phyloP scores from a whole-genome alignment of 2,329 filamentous ascomycete genomes.

The Colletotrichum echinochloae region DNA sequence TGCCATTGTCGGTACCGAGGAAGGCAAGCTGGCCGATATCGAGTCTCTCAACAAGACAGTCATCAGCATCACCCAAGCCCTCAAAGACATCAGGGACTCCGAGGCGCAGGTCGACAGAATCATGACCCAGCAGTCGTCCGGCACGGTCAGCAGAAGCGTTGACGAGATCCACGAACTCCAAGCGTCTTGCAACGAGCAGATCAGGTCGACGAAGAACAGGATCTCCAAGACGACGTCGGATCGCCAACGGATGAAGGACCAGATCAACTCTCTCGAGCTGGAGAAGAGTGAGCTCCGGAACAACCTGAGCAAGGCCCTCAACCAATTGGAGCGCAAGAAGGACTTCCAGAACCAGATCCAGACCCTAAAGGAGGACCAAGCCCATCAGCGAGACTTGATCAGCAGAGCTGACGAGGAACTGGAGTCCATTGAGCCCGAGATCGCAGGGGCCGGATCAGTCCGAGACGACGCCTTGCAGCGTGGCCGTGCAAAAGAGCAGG shows the following conservation, averaged over 20 bases:
- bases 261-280: slow-evolving; percentile 78
- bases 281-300: slow-evolving; percentile 80
- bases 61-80: slow-evolving; percentile 77
- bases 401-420: slow-evolving; percentile 78
- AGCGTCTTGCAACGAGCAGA: slow-evolving; percentile 73
- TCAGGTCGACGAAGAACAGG: slow-evolving; percentile 71
- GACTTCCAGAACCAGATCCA: slow-evolving; percentile 78
- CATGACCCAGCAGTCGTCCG: slow-evolving; percentile 78
- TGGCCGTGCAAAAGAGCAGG: slow-evolving; percentile 78
- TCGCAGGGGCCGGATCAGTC: slow-evolving; percentile 79
- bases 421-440: slow-evolving; percentile 78
- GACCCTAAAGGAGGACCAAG: slow-evolving; percentile 75
- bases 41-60: slow-evolving; percentile 83
- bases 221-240: slow-evolving; percentile 76
- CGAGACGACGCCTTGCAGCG: slow-evolving; percentile 82
- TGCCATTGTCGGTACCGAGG: slow-evolving; percentile 70
- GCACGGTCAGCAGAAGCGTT: slow-evolving; percentile 74
- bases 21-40: slow-evolving; percentile 76
- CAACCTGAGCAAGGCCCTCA: slow-evolving; percentile 76
- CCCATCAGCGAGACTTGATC: slow-evolving; percentile 76
- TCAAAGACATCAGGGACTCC: slow-evolving; percentile 77
- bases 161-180: slow-evolving; percentile 88
- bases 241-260: slow-evolving; percentile 76
- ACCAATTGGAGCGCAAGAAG: slow-evolving; percentile 85
- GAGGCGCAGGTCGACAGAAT: slow-evolving; percentile 81